Percentiles rank a stretch among this genome's conserved stretches.
phyloP scores from a whole-genome alignment of 139 green algal genomes.

The Zygnema cylindricum region DNA sequence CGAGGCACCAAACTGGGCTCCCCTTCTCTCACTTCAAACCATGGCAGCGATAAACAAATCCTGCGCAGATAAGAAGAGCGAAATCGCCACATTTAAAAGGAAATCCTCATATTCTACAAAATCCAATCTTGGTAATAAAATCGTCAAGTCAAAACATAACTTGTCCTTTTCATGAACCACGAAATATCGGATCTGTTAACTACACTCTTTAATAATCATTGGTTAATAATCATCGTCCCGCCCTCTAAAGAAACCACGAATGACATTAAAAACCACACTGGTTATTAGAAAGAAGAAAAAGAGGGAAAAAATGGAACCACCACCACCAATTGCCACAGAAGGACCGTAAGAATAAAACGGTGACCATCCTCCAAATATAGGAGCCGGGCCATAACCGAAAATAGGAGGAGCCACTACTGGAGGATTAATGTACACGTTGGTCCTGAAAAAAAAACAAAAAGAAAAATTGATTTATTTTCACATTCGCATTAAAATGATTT shows the following conservation, averaged over 20 bases:
- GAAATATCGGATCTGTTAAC: no score
- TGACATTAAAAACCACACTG: constrained; percentile 2
- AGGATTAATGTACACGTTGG: neutral
- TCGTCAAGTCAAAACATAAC: no score
- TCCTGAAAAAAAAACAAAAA: neutral
- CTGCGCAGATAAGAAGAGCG: neutral
- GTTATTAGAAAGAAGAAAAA: constrained; percentile 27
- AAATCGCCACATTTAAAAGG: no score
- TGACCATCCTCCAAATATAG: neutral
- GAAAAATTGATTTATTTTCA: neutral
- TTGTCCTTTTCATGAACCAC: no score
- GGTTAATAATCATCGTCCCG: neutral
- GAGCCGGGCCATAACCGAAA: neutral
- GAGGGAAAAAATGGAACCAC: neutral
- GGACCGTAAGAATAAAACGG: neutral
- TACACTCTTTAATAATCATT: no score
- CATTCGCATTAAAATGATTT: neutral
- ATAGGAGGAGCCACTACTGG: constrained; percentile 2
- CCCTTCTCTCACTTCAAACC: no score
- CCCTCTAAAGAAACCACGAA: neutral
- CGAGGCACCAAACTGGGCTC: neutral
- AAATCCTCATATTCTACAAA: neutral
- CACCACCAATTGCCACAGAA: constrained; percentile 4
- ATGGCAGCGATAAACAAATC: constrained; percentile 1
- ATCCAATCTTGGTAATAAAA: no score